Conservation (phyloP, 2,329 filamentous ascomycete genomes). For the Fusarium verticillioides region DNA sequence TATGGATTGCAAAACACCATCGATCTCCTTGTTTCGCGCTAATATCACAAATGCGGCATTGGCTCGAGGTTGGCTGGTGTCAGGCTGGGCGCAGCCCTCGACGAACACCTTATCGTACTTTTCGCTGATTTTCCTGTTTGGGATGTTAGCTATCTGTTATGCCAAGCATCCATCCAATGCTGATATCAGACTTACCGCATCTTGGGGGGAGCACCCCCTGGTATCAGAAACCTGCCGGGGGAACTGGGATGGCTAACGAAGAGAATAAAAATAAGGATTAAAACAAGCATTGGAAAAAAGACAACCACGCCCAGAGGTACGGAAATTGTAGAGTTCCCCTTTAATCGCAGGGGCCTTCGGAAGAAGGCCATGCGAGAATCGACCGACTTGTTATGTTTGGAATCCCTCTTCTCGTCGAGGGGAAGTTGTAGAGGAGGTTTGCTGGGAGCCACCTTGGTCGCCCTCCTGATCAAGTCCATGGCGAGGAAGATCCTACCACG, state of each 20-base stretch:
- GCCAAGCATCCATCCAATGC: not conserved
- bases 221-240: conserved; percentile 84
- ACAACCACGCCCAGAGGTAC: conserved; percentile 93
- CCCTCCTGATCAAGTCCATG: conserved; percentile 70
- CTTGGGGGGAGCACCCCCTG: conserved; percentile 85
- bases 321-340: conserved; percentile 91
- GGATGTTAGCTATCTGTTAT: conserved; percentile 27
- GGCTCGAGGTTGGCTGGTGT: conserved; percentile 81
- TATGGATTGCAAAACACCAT: conserved; percentile 94
- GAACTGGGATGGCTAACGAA: conserved; percentile 90
- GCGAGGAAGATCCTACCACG: conserved; percentile 42
- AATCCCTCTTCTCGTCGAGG: conserved; percentile 60
- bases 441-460: conserved; percentile 61
- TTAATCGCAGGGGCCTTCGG: conserved; percentile 84
- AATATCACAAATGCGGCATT: conserved; percentile 97
- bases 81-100: conserved; percentile 85
- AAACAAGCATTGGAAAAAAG: conserved; percentile 89
- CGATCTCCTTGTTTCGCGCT: conserved; percentile 94
- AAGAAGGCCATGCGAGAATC: conserved; percentile 79
- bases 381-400: conserved; percentile 54
- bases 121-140: conserved; percentile 90
- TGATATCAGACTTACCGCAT: conserved; percentile 74
- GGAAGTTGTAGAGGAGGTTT: conserved; percentile 57
- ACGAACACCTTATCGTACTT: conserved; percentile 97
- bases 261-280: conserved; percentile 89